Percentiles rank a stretch among this genome's conserved stretches.
These are phyloP conservation scores for Rubroshorea leprosula DNA, from an alignment of 345 rosid genomes.

Conservation along the genomic window DNA sequence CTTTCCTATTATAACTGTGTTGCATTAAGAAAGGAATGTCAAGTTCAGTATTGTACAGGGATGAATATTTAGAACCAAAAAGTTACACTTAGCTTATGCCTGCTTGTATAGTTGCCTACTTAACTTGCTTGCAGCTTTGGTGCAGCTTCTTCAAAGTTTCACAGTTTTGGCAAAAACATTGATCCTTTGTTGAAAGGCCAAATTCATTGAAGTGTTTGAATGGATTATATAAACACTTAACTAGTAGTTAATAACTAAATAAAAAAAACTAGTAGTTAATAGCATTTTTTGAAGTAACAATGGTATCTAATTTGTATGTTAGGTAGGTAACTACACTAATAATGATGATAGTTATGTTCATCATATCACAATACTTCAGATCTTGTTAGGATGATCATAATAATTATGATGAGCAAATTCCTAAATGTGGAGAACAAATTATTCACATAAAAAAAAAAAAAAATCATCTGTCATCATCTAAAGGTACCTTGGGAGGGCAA, in stretches of 20 bases:
- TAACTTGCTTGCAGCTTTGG: too few relatives aligned
- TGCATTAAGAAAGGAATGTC: too few relatives aligned
- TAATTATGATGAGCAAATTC: background rate
- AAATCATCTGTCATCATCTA: background rate
- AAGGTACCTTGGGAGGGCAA: slow-evolving; percentile 43
- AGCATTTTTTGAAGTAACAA: background rate
- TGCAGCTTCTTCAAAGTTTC: background rate
- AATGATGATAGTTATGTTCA: background rate
- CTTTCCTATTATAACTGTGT: background rate
- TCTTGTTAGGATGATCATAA: background rate
- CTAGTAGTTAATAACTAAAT: background rate
- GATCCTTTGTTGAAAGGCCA: background rate
- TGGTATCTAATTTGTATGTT: background rate
- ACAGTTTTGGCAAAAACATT: background rate
- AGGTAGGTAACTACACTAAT: background rate
- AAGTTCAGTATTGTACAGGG: too few relatives aligned
- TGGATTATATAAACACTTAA: background rate
- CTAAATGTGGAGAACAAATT: background rate
- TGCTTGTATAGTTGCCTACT: background rate
- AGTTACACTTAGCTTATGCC: too few relatives aligned
- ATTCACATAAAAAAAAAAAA: too few relatives aligned
- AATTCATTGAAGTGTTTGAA: background rate
- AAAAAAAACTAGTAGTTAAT: background rate
- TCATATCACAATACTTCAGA: too few relatives aligned
- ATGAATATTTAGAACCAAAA: too few relatives aligned